Evolutionary conservation across 2,329 filamentous ascomycete genomes (phyloP).

Genomic region (Magnaporthiopsis incrustans): DNA sequence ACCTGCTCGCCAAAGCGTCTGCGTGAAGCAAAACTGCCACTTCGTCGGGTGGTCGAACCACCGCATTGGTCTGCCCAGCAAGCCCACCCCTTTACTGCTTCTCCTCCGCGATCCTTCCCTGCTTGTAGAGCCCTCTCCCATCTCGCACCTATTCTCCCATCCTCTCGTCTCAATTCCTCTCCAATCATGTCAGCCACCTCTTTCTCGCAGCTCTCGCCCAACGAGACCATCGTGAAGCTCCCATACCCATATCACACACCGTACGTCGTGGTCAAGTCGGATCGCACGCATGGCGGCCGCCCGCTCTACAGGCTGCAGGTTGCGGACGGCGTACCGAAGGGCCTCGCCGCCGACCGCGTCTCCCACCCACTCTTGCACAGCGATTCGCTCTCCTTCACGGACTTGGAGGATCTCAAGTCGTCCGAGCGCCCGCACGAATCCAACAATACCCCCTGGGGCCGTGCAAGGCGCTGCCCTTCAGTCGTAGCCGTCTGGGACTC

Average conservation of each 20-base stretch:
- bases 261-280: constrained; percentile 16
- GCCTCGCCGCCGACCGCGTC: constrained; percentile 6
- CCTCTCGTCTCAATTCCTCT: neutral
- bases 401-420: constrained; percentile 23
- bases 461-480: constrained; percentile 44
- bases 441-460: constrained; percentile 49
- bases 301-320: constrained; percentile 14
- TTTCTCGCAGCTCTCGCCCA: neutral
- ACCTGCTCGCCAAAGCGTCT: neutral
- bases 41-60: neutral
- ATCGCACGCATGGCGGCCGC: constrained; percentile 4
- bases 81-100: neutral
- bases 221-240: constrained; percentile 20
- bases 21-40: neutral
- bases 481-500: constrained; percentile 36
- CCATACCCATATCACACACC: constrained; percentile 23
- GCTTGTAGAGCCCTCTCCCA: neutral
- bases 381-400: constrained; percentile 20
- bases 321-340: constrained; percentile 7
- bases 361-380: constrained; percentile 18
- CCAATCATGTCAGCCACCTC: constrained; percentile 6
- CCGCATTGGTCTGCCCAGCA: neutral
- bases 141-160: neutral
- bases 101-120: neutral
- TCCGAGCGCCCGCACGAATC: constrained; percentile 29